Base-by-base conservation (phyloP, 352 stramenopile genomes). In the Globisporangium carolinianum region DNA sequence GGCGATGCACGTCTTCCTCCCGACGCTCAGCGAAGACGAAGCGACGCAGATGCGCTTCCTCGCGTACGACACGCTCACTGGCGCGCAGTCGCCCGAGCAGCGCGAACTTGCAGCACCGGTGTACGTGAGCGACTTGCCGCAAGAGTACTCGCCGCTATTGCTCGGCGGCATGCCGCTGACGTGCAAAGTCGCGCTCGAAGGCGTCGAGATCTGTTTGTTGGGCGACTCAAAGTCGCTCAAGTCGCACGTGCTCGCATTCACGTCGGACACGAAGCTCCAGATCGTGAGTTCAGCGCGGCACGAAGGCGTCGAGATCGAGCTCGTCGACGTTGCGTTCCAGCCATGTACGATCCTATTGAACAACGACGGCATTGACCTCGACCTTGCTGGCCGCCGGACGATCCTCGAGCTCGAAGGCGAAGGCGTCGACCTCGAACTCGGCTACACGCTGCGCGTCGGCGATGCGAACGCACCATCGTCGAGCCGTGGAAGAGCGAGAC, bases 331-430 rank as follows among this genome's bases (percentile, higher is more conserved):
- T 32, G 86, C 86, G 15, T 63, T 95, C 50, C 74, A 89, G 43
- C 83, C 86, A 4, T 95, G 86, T 53, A 73, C 60, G 43, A 69
- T 95, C 38, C 61, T 83, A 7, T 61, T 92, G 49, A 60, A 63
- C 11, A 71, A 80, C 9, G 71, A 95, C 51, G 78, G 65, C 4
- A 91, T 95, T 60, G 75, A 90, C 3, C 69, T 95, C 10, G 79
- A 91, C 9, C 76, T 94, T 10, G 60, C 79, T 11, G 80, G 85
- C 15, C 49, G 89, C 47, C 75, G 86, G 24, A 91, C 72, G 45
- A 91, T 95, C 48, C 47, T 95, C 60, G 86, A 95, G 49, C 70
- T 95, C 15, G 86, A 95, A 69, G 86, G 86, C 52, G 86, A 94
- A 73, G 86, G 86, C 10, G 82, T 93, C 24, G 86, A 95, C 60